Evolutionary conservation across 768 basidiomycete genomes (phyloP), one percentile per base, ranked within the genome.

Genomic region (Suillus ampliporus): DNA sequence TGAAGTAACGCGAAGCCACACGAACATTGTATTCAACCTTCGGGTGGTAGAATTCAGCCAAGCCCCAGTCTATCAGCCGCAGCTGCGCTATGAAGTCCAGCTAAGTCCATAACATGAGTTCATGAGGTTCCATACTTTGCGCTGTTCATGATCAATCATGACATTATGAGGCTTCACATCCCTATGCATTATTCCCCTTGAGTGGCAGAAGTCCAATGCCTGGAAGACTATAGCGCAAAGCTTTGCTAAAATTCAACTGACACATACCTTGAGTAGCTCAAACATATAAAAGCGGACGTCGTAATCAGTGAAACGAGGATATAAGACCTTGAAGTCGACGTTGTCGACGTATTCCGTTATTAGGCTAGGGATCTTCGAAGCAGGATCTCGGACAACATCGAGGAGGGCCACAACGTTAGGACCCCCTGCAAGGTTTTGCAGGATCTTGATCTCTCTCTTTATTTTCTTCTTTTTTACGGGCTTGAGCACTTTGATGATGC

Each of bases 381-480:
- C 88, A 41, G 91, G 92, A 80, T 99, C 97, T 69, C 97, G 88
- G 64, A 99, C 97, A 68, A 98, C 95, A 73, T 99, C 97, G 65
- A 98, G 82, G 57, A 99, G 83, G 8, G 90, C 90, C 54, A 98
- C 93, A 66, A 99, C 84, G 76, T 99, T 99, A 4, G 95, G 95
- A 7, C 97, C 97, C 28, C 97, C 96, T 0, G 95, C 94, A 35
- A 99, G 84, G 75, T 98, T 97, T 78, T 96, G 95, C 28, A 99
- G 80, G 71, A 99, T 97, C 83, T 98, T 98, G 76, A 99, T 97
- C 80, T 99, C 97, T 66, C 97, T 86, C 81, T 98, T 98, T 79
- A 98, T 98, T 81, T 99, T 99, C 87, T 99, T 99, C 88, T 99
- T 98, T 86, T 99, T 99, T 44, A 99, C 96, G 0, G 97, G 97